phyloP scores from a whole-genome alignment of 805 yeast genomes.

The Maudiozyma barnettii region DNA sequence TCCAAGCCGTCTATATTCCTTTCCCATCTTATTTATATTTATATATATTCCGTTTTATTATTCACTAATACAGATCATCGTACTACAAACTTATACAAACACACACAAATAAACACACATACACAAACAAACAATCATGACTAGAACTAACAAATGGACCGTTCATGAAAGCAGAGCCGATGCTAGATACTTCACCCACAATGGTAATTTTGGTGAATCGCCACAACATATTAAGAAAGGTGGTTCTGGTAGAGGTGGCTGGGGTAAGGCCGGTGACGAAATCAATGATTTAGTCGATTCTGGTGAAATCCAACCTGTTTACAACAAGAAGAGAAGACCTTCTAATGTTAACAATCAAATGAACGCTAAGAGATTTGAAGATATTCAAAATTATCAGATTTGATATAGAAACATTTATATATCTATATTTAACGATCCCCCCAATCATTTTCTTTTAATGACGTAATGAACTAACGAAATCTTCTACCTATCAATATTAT shows the following conservation, averaged over 20 bases:
- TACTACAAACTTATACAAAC: neutral
- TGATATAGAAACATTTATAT: neutral
- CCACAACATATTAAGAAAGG: constrained; percentile 73
- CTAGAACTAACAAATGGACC: constrained; percentile 75
- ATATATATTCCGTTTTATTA: neutral
- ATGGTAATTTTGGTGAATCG: constrained; percentile 58
- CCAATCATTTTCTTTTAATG: neutral
- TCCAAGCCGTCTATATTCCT: no score
- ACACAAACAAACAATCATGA: constrained; percentile 34
- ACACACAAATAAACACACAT: neutral
- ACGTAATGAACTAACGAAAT: neutral
- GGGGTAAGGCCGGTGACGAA: constrained; percentile 83
- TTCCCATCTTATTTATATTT: neutral
- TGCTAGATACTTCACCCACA: constrained; percentile 70
- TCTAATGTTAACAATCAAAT: constrained; percentile 34
- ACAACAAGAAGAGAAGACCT: constrained; percentile 41
- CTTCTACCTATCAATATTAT: neutral
- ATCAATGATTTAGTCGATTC: constrained; percentile 49
- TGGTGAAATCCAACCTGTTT: constrained; percentile 44
- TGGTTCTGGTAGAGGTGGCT: constrained; percentile 80
- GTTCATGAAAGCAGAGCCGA: constrained; percentile 47
- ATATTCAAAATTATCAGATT: constrained; percentile 5
- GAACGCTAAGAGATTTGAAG: constrained; percentile 34
- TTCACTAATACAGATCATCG: neutral
- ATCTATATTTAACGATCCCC: neutral